Conservation (phyloP, 2,329 filamentous ascomycete genomes). For the Domatiomyces catenatus region DNA sequence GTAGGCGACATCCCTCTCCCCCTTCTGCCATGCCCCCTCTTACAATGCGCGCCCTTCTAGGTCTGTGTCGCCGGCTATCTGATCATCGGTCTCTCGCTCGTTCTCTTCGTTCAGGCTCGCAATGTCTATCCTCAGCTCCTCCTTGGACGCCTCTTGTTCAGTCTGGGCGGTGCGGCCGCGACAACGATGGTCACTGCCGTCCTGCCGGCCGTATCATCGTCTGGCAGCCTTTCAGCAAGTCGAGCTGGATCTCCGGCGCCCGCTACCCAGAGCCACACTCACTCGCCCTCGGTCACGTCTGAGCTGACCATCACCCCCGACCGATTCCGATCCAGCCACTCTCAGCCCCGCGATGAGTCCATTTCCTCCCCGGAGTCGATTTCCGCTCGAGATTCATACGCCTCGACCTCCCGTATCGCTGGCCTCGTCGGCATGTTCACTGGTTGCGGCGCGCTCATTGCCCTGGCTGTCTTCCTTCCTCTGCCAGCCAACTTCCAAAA, state of each 20-base stretch:
- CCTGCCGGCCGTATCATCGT: slow-evolving; percentile 51
- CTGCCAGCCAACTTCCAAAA: slow-evolving; percentile 67
- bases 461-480: slow-evolving; percentile 67
- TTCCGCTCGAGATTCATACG: not conserved
- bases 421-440: slow-evolving; percentile 87
- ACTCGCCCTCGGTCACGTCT: slow-evolving; percentile 40
- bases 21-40: not conserved
- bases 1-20: slow-evolving; percentile 20
- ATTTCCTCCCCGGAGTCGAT: slow-evolving; percentile 8
- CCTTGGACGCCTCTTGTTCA: slow-evolving; percentile 72
- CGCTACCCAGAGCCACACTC: slow-evolving; percentile 22
- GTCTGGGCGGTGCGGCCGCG: slow-evolving; percentile 78
- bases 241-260: slow-evolving; percentile 5
- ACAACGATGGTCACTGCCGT: slow-evolving; percentile 98
- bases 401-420: slow-evolving; percentile 51
- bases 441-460: slow-evolving; percentile 76
- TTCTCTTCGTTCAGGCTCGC: slow-evolving; percentile 67
- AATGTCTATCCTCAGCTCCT: slow-evolving; percentile 83
- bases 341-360: slow-evolving; percentile 12
- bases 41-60: slow-evolving; percentile 17
- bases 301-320: slow-evolving; percentile 44
- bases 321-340: slow-evolving; percentile 22
- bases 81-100: slow-evolving; percentile 62
- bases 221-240: slow-evolving; percentile 6
- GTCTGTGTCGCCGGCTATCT: slow-evolving; percentile 58